phyloP scores from a whole-genome alignment of 352 stramenopile genomes.

The Phytophthora uliginosa region DNA sequence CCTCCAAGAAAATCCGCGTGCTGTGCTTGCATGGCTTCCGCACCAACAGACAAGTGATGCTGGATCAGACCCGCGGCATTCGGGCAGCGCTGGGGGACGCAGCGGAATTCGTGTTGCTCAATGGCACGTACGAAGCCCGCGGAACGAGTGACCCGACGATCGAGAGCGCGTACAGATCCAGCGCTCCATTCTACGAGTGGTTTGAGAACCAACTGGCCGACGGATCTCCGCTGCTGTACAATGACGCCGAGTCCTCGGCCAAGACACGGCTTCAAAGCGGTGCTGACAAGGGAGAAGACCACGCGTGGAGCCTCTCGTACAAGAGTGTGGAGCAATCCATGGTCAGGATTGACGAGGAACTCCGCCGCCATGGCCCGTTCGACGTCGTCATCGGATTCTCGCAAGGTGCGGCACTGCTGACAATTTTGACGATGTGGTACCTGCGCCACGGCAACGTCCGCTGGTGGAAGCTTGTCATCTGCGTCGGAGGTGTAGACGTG shows the following conservation, averaged over 20 bases:
- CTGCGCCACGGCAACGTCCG: constrained; percentile 26
- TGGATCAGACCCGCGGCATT: constrained; percentile 52
- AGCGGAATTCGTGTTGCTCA: constrained; percentile 54
- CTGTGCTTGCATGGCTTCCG: constrained; percentile 69
- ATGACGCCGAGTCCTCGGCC: constrained; percentile 44
- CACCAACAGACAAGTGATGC: constrained; percentile 60
- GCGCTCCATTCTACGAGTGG: constrained; percentile 59
- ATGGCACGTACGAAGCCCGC: constrained; percentile 50
- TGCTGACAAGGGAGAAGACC: constrained; percentile 35
- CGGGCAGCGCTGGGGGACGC: constrained; percentile 37
- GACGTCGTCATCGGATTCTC: constrained; percentile 65
- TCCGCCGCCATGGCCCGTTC: constrained; percentile 46
- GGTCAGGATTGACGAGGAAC: constrained; percentile 41
- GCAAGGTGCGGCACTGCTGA: constrained; percentile 53
- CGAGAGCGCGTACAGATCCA: constrained; percentile 36
- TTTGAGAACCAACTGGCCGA: constrained; percentile 45
- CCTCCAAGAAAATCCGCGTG: constrained; percentile 46
- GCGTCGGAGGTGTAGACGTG: constrained; percentile 44
- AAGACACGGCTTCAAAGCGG: constrained; percentile 33
- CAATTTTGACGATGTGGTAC: constrained; percentile 53
- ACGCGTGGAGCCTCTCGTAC: constrained; percentile 44
- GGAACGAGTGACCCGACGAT: constrained; percentile 47
- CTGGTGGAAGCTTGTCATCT: constrained; percentile 57
- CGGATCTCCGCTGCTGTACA: constrained; percentile 36
- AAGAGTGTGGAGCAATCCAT: constrained; percentile 51